Evolutionary conservation across 495 filamentous ascomycete genomes (phyloP).

Genomic region (Penicillium longicatenatum): DNA sequence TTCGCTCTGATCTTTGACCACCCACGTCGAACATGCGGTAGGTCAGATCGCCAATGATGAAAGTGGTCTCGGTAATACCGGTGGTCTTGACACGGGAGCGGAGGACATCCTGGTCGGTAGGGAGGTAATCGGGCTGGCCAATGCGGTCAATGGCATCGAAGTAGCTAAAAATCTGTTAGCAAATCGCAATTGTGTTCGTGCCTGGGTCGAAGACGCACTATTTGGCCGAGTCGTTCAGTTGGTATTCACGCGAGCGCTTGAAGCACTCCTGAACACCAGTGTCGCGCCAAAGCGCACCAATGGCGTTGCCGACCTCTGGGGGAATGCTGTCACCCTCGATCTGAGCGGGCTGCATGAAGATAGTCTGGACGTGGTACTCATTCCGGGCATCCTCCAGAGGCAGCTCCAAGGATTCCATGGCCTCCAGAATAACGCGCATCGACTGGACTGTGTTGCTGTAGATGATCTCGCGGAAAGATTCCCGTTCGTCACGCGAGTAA

Average conservation of each 20-base stretch:
- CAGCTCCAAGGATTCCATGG: conserved; percentile 91
- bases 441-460: conserved; percentile 98
- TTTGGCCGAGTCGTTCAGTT: conserved; percentile 95
- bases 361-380: conserved; percentile 93
- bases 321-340: conserved; percentile 95
- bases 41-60: conserved; percentile 95
- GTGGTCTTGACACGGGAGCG: conserved; percentile 98
- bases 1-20: conserved; percentile 96
- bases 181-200: not conserved
- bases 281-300: conserved; percentile 92
- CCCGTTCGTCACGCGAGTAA: conserved; percentile 58
- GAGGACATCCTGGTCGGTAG: conserved; percentile 96
- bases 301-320: conserved; percentile 90
- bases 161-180: conserved; percentile 62
- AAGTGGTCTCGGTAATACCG: conserved; percentile 98
- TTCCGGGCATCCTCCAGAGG: conserved; percentile 83
- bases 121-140: conserved; percentile 88
- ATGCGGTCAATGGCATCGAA: conserved; percentile 96
- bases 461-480: conserved; percentile 88
- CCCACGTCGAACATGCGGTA: conserved; percentile 99
- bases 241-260: conserved; percentile 93
- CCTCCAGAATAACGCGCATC: conserved; percentile 94
- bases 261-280: conserved; percentile 94
- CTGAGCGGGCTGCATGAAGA: conserved; percentile 94
- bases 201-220: conserved; percentile 68